Base-by-base conservation (phyloP, 306 rosid species). In the Glycyrrhiza uralensis region DNA sequence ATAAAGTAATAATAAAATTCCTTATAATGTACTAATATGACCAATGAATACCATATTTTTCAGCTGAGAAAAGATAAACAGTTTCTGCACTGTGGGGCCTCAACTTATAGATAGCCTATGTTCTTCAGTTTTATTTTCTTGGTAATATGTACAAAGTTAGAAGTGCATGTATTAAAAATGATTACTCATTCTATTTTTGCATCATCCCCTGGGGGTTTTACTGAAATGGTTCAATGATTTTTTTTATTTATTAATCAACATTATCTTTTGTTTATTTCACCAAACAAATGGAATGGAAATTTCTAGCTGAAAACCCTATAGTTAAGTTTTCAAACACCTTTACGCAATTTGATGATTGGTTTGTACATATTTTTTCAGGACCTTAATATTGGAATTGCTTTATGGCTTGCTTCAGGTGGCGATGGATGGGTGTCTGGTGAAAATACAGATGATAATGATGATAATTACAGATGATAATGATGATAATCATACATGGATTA, bases 351-450 rank as follows among this genome's bases (percentile, higher is more conserved):
- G 50, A 68, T 57, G 62, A 72, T 52, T 46, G 32, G 38, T 61
- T 41, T 61, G 65, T 33, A 32, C 73, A 50, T 64, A 60, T 50
- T 64, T 57, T 72, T 75, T 64, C 81, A 91, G 98, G 98, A 91
- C 80, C 83, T 91, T 28, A 94, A 94, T 71, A 94, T 94, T 57
- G 98, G 98, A 81, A 87, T 87, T 29, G 96, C 98, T 78, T 84
- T 94, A 69, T 94, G 92, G 92, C 90, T 94, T 6, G 98, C 97
- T 36, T 85, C 96, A 71, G 81, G 90, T 75, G 96, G 96, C 19
- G 75, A 85, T 67, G 98, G 97, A 79, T 91, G 98, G 91, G 84
- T 91, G 32, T 81, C 77, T 36, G 84, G 76, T 72, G 87, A 57
- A 63, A 81, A 59, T 74, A 55, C 29, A 64, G 73, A 69, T 80